These are phyloP conservation scores for Agrocybe pediades DNA, from an alignment of 768 basidiomycete species.

Conservation along the genomic window DNA sequence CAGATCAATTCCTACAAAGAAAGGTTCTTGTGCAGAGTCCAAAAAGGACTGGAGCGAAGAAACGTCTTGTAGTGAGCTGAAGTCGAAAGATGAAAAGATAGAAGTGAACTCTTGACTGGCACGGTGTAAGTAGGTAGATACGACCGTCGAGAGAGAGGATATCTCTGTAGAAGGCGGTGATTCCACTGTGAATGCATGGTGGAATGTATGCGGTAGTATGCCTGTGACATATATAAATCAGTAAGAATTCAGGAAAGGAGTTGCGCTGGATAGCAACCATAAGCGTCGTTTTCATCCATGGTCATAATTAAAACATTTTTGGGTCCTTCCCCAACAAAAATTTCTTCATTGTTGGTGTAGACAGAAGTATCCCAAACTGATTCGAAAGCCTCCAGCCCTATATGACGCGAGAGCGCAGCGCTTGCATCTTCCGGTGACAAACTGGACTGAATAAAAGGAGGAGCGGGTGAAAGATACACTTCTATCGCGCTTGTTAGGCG, in stretches of 20 bases:
- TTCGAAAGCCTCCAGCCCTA: constrained; percentile 72
- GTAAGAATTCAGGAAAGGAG: neutral
- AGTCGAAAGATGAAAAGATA: constrained; percentile 41
- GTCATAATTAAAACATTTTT: constrained; percentile 55
- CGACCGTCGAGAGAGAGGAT: constrained; percentile 49
- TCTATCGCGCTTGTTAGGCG: constrained; percentile 51
- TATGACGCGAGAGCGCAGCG: constrained; percentile 64
- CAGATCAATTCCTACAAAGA: constrained; percentile 68
- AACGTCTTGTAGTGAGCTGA: constrained; percentile 29
- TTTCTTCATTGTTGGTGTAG: constrained; percentile 32
- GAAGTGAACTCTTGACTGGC: constrained; percentile 61
- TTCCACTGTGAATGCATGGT: constrained; percentile 47
- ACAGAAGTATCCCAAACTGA: constrained; percentile 39
- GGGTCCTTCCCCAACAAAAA: constrained; percentile 59
- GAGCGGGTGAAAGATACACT: constrained; percentile 59
- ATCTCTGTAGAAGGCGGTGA: constrained; percentile 29
- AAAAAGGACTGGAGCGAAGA: constrained; percentile 53
- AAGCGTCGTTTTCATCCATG: constrained; percentile 54
- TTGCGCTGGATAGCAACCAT: constrained; percentile 40
- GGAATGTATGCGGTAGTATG: constrained; percentile 54
- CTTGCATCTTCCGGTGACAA: constrained; percentile 57
- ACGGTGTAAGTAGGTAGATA: constrained; percentile 58
- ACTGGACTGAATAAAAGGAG: constrained; percentile 33
- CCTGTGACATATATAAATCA: constrained; percentile 35
- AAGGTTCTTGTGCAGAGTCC: constrained; percentile 45